Evolutionary conservation across 1,139 yeast species (phyloP).

Genomic region (Geotrichum klebahnii): DNA sequence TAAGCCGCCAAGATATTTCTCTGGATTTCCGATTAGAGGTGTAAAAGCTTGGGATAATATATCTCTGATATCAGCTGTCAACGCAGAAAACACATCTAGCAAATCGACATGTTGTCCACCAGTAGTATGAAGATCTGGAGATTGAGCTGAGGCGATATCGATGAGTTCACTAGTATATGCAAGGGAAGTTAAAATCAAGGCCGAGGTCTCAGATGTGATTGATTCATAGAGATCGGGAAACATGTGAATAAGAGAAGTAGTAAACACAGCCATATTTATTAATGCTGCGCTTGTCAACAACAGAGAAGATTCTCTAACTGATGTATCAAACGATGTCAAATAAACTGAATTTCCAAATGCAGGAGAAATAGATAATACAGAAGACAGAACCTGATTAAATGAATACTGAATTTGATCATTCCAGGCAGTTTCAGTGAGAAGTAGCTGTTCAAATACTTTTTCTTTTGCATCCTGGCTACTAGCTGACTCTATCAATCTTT

Average conservation of each 20-base stretch:
- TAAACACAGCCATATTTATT: constrained; percentile 17
- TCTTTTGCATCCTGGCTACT: constrained; percentile 4
- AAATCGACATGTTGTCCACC: constrained; percentile 8
- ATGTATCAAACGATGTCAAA: constrained; percentile 7
- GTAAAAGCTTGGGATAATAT: constrained; percentile 2
- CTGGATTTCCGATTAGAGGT: constrained; percentile 6
- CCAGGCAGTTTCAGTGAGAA: constrained; percentile 10
- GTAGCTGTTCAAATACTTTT: constrained; percentile 7
- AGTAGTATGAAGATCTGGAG: constrained; percentile 6
- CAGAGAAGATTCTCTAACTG: constrained; percentile 1
- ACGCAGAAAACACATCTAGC: constrained; percentile 12
- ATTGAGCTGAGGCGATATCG: constrained; percentile 10
- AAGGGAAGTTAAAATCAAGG: constrained; percentile 2
- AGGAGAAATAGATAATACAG: constrained; percentile 13
- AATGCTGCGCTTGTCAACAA: constrained; percentile 5
- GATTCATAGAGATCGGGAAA: constrained; percentile 11
- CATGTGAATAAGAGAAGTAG: constrained; percentile 10
- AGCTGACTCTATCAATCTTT: constrained; percentile 13
- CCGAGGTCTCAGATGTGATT: neutral
- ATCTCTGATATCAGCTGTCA: constrained; percentile 11
- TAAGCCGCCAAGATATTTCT: constrained; percentile 7
- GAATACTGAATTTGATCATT: constrained; percentile 9
- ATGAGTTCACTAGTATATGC: constrained; percentile 16
- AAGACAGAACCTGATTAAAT: constrained; percentile 15
- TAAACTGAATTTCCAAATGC: constrained; percentile 17